Evolutionary conservation across 2,329 filamentous ascomycete genomes (phyloP).

Genomic region (Sarocladiaceae sp.): DNA sequence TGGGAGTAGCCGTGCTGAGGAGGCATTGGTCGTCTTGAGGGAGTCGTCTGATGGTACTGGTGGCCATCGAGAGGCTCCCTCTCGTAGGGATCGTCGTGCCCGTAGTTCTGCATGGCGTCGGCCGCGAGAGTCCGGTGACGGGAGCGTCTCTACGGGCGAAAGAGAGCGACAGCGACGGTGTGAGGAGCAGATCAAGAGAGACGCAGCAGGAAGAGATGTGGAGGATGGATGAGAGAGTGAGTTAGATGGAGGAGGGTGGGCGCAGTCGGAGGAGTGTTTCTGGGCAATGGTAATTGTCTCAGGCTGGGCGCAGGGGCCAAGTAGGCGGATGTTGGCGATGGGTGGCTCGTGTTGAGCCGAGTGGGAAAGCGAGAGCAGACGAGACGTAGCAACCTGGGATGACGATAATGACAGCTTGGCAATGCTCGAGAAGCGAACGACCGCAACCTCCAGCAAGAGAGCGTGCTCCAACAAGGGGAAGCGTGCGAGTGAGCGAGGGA

Average conservation of each 20-base stretch:
- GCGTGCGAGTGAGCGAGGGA: too few relatives aligned
- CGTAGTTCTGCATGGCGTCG: slow-evolving; percentile 26
- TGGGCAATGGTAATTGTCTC: slow-evolving; percentile 3
- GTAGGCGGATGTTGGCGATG: neutral
- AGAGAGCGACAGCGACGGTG: neutral
- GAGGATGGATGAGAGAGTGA: neutral
- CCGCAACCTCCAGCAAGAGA: too few relatives aligned
- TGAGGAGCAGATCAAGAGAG: neutral
- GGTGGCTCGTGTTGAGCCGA: neutral
- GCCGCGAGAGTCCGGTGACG: neutral
- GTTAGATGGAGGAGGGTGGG: neutral
- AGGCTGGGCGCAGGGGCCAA: slow-evolving; percentile 1
- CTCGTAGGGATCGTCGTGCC: slow-evolving; percentile 25
- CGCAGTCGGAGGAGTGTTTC: slow-evolving; percentile 2
- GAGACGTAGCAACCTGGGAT: too few relatives aligned
- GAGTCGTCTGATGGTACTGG: slow-evolving; percentile 9
- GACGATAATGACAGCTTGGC: too few relatives aligned
- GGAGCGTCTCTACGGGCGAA: neutral
- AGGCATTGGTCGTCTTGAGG: slow-evolving; percentile 16
- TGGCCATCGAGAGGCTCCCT: slow-evolving; percentile 27
- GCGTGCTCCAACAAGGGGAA: too few relatives aligned
- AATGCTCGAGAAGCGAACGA: too few relatives aligned
- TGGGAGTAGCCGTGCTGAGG: slow-evolving; percentile 15
- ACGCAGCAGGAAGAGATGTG: too few relatives aligned
- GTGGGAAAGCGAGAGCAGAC: too few relatives aligned